These are phyloP conservation scores for Apium graveolens DNA, from an alignment of 129 eudicot species.

Conservation along the genomic window DNA sequence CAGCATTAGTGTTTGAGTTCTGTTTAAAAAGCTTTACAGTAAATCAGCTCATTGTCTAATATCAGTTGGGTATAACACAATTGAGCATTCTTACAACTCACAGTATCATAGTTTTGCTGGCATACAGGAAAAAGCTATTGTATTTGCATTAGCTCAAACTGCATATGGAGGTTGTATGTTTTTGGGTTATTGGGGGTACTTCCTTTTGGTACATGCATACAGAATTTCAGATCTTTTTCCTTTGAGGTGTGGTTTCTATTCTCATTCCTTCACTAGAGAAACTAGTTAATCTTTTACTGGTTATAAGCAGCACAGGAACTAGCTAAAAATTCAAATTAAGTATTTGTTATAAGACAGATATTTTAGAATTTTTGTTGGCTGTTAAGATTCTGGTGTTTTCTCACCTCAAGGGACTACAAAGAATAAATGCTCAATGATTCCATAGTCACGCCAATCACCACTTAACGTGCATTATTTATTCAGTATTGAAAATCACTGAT, in stretches of 20 bases:
- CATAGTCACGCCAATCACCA: background rate
- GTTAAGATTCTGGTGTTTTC: too few relatives aligned
- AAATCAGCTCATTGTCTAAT: background rate
- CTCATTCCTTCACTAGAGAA: background rate
- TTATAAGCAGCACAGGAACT: background rate
- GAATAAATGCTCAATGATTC: background rate
- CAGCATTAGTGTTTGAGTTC: conserved; percentile 10
- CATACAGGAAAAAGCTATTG: conserved; percentile 76
- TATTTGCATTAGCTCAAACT: conserved; percentile 73
- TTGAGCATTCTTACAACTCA: background rate
- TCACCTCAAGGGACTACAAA: background rate
- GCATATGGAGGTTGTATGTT: conserved; percentile 81
- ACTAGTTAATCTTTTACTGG: background rate
- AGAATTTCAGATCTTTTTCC: conserved; percentile 57
- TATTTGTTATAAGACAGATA: background rate
- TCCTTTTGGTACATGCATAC: conserved; percentile 43
- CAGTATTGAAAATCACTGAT: background rate
- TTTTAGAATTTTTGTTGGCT: background rate
- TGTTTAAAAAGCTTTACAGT: background rate
- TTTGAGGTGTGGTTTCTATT: conserved; percentile 47
- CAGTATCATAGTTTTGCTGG: conserved; percentile 10
- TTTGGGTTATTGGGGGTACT: conserved; percentile 88
- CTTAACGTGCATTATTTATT: background rate
- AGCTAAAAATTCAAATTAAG: background rate
- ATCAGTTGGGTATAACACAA: conserved; percentile 1